Evolutionary conservation across 192 early-diverging fungal species (phyloP).

Genomic region (Phlyctochytrium arcticum): DNA sequence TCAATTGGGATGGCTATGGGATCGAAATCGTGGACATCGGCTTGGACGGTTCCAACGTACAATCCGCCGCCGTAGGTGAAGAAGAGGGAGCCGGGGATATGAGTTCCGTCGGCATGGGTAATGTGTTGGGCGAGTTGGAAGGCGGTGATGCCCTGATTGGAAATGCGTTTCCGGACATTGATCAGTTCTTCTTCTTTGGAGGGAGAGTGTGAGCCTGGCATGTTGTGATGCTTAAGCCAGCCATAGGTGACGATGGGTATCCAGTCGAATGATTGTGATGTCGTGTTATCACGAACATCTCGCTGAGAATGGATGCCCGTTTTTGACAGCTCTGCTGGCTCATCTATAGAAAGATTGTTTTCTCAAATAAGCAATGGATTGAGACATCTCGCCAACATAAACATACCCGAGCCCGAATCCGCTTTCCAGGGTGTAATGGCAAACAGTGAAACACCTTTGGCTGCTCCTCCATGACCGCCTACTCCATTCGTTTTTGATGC

Average conservation of each 20-base stretch:
- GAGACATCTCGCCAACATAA: background rate
- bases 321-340: no score
- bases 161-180: constrained; percentile 44
- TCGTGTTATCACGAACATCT: background rate
- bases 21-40: background rate
- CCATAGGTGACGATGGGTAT: constrained; percentile 24
- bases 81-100: constrained; percentile 18
- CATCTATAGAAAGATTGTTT: no score
- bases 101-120: background rate
- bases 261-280: constrained; percentile 3
- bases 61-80: constrained; percentile 32
- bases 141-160: constrained; percentile 42
- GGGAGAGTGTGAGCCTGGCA: background rate
- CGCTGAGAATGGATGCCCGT: no score
- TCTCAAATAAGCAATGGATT: no score
- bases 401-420: background rate
- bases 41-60: constrained; percentile 23
- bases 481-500: background rate
- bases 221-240: constrained; percentile 22
- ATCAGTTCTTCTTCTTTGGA: constrained; percentile 32
- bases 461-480: background rate
- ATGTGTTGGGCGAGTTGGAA: constrained; percentile 6
- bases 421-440: background rate
- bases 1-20: background rate
- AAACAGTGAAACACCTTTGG: background rate